These are phyloP conservation scores for Diutina neorugosa DNA, from an alignment of 1,139 yeast genomes.

Conservation along the genomic window DNA sequence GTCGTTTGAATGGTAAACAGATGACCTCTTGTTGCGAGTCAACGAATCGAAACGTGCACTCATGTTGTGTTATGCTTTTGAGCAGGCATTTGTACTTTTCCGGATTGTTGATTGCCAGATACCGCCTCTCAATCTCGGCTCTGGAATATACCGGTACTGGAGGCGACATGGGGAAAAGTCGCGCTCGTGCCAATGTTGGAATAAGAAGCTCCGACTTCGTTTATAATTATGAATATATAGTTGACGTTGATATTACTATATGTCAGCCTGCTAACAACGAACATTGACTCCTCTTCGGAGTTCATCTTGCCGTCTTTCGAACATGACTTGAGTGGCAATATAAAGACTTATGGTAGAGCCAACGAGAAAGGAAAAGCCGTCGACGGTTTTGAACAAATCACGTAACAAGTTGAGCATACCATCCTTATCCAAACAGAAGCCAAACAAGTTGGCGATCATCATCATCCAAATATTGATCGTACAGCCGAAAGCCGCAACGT, in stretches of 20 bases:
- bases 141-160: conserved; percentile 31
- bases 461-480: conserved; percentile 90
- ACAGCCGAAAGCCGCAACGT: conserved; percentile 77
- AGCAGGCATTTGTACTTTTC: conserved; percentile 27
- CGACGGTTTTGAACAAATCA: conserved; percentile 60
- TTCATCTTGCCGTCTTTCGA: conserved; percentile 81
- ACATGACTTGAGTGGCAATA: conserved; percentile 88
- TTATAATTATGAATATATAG: too few relatives aligned
- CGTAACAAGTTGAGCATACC: conserved; percentile 58
- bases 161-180: conserved; percentile 28
- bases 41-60: conserved; percentile 30
- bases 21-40: conserved; percentile 25
- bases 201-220: too few relatives aligned
- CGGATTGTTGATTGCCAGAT: conserved; percentile 19
- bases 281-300: conserved; percentile 72
- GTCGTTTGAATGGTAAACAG: conserved; percentile 42
- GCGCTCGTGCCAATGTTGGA: not conserved
- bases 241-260: not conserved
- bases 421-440: conserved; percentile 85
- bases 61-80: conserved; percentile 35
- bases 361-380: conserved; percentile 58
- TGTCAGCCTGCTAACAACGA: conserved; percentile 15
- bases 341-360: conserved; percentile 57
- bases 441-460: conserved; percentile 94
- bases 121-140: conserved; percentile 18